Conservation (phyloP, 257 asterid genomes). For the Solanum sitiens region DNA sequence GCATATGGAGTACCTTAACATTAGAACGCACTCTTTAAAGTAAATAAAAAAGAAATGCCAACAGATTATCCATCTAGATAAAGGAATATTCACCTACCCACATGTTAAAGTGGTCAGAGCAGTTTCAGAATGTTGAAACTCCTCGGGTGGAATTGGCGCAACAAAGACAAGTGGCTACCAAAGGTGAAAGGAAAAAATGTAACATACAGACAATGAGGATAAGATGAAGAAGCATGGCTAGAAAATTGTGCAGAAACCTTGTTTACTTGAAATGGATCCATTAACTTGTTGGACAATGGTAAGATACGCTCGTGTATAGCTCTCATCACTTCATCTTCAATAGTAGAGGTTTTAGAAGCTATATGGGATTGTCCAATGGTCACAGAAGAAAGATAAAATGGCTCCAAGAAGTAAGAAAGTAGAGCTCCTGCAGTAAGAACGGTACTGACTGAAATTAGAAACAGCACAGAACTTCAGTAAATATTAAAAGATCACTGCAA, state of each 20-base stretch:
- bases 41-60: background rate
- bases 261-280: constrained; percentile 57
- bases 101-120: constrained; percentile 82
- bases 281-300: constrained; percentile 45
- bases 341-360: constrained; percentile 12
- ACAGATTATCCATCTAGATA: background rate
- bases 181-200: background rate
- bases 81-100: constrained; percentile 35
- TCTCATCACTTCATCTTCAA: constrained; percentile 31
- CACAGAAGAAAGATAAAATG: constrained; percentile 64
- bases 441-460: background rate
- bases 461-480: background rate
- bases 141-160: constrained; percentile 67
- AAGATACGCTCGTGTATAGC: constrained; percentile 47
- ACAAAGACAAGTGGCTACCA: constrained; percentile 51
- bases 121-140: constrained; percentile 84
- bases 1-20: constrained; percentile 77
- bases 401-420: constrained; percentile 73
- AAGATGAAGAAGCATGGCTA: background rate
- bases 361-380: constrained; percentile 49
- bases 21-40: constrained; percentile 3
- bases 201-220: background rate
- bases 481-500: background rate
- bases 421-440: constrained; percentile 52
- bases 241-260: constrained; percentile 27